These are phyloP conservation scores for Hypoxylon rickii DNA, from an alignment of 495 filamentous ascomycete genomes.

Conservation along the genomic window DNA sequence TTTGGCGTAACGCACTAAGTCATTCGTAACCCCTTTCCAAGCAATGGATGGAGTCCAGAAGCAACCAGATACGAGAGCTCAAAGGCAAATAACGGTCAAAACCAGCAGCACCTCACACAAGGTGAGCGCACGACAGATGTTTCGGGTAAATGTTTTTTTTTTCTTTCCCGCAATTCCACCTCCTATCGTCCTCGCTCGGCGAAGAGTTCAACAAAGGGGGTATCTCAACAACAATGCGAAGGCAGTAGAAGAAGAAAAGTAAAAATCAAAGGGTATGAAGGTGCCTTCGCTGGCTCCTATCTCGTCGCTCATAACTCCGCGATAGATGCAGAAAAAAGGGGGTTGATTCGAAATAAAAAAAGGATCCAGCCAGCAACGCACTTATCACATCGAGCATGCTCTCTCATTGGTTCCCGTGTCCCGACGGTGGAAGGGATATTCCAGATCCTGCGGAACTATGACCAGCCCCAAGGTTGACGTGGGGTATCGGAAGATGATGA, in stretches of 20 bases:
- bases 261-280: conserved; percentile 35
- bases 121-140: conserved; percentile 17
- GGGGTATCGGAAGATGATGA: conserved; percentile 30
- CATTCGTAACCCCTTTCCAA: conserved; percentile 14
- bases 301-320: conserved; percentile 32
- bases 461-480: conserved; percentile 28
- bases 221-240: conserved; percentile 39
- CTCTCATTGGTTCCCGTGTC: conserved; percentile 13
- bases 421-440: conserved; percentile 6
- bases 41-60: conserved; percentile 16
- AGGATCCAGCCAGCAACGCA: conserved; percentile 37
- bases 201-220: conserved; percentile 41
- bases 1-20: conserved; percentile 7
- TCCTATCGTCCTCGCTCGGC: conserved; percentile 37
- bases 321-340: conserved; percentile 32
- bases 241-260: conserved; percentile 29
- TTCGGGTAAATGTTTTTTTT: conserved; percentile 14
- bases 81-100: conserved; percentile 16
- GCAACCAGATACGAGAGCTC: conserved; percentile 13
- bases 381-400: conserved; percentile 14
- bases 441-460: conserved; percentile 22
- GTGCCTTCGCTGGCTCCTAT: conserved; percentile 35
- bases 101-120: conserved; percentile 24
- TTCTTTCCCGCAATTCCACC: conserved; percentile 30
- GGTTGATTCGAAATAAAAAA: conserved; percentile 30